Percentiles rank a stretch among this genome's conserved stretches.
Evolutionary conservation across 345 rosid genomes (phyloP).

Genomic region (Citrus cavaleriei): DNA sequence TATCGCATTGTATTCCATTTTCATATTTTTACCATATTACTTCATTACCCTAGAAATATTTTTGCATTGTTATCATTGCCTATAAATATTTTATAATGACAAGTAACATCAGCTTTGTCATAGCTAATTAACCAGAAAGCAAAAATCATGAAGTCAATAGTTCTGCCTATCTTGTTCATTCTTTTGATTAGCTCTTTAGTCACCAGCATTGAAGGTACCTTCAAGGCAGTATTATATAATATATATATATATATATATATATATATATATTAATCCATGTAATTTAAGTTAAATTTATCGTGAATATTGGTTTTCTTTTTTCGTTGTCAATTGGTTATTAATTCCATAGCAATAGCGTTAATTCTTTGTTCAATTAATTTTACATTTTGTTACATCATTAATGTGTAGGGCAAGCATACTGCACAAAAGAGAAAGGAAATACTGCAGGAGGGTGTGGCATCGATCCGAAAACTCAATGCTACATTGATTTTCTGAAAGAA

Average conservation of each 20-base stretch:
- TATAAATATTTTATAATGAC: too few relatives aligned
- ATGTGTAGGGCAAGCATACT: neutral
- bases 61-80: too few relatives aligned
- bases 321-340: too few relatives aligned
- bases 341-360: too few relatives aligned
- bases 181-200: neutral
- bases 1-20: too few relatives aligned
- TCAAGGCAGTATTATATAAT: neutral
- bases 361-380: too few relatives aligned
- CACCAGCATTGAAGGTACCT: neutral
- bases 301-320: neutral
- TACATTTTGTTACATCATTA: too few relatives aligned
- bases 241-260: neutral
- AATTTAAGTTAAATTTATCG: neutral
- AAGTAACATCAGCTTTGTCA: too few relatives aligned
- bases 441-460: neutral
- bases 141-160: neutral
- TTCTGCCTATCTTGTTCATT: neutral
- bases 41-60: too few relatives aligned
- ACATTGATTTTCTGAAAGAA: neutral
- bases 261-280: neutral
- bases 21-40: too few relatives aligned
- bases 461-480: neutral
- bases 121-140: neutral
- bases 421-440: too few relatives aligned